Base-by-base conservation (phyloP, 768 basidiomycete species). In the Guyanaporus albipodus region DNA sequence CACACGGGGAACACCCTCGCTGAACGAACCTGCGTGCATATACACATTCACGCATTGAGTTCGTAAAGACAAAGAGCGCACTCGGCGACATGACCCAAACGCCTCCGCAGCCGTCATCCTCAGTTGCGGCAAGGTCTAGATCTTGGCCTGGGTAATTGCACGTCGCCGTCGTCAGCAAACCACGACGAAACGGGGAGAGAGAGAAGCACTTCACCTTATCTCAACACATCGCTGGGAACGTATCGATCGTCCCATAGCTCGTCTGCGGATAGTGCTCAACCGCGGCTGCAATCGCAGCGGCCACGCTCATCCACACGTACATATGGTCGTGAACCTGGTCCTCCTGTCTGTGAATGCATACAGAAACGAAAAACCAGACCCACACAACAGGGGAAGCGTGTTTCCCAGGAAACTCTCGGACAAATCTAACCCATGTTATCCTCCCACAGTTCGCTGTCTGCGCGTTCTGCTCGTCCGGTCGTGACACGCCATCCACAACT, bases 341-440 rank as follows among this genome's bases (percentile, higher is more conserved):
- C 33, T 8, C 9, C 32, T n/a, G 26, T 12, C 9, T 6, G 4
- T 22, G 15, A 40, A 10, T 6, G 6, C 6, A 4, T 9, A 29
- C 31, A 8, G 23, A 6, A 4, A 27, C 33, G 10, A 18, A n/a
- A 33, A 9, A 17, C 15, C n/a, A 32, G n/a, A 58, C 57, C 1
- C 62, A 91, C 93, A 85, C 15, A 97, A 73, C 57, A 81, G 88
- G 0, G 62, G 63, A 10, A 88, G 59, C 11, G 98, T 69, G 36
- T 74, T 72, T 0, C 64, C 60, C 0, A 91, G 63, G 19, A 54
- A 81, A 6, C 64, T 63, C 53, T 91, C 89, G 0, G 87, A 80
- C 9, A 94, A 79, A 57, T 96, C 91, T 28, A 97, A 66, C 4
- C 91, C 94, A 53, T n/a, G n/a, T 98, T 98, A 52, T 97, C 96